Evolutionary conservation across 345 rosid species (phyloP), one percentile per base, ranked within the genome.

Genomic region (Melaleuca quinquenervia): DNA sequence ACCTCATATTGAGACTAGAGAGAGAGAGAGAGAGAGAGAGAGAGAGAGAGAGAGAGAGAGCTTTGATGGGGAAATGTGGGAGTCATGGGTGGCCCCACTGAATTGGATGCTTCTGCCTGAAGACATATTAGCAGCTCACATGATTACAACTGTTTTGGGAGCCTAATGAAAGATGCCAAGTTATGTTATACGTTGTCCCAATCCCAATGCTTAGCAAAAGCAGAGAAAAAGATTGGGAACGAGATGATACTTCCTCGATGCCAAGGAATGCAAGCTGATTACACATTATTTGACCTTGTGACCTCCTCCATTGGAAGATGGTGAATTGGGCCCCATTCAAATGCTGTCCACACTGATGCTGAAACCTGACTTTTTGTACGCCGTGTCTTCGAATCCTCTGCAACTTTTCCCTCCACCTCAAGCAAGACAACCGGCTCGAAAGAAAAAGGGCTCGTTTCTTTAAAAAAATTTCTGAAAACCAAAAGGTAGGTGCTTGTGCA

Each of bases 41-140:
- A 0, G 56, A 3, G 56, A 50, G 52, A 50, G 52, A 50, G 54
- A 18, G 22, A 18, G 54, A 58, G 32, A n/a, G 36, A 58, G 78
- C 44, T 16, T 32, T 64, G 44, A 64, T 70, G 24, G 18, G 78
- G 78, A 36, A 70, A 24, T 36, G 22, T 70, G 78, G 0, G 78
- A 70, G 24, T 36, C 80, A 36, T 36, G 78, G 12, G 0, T 14
- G 74, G 44, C 52, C 82, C 36, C 83, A 84, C 53, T 45, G 51
- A 50, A 83, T 8, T 75, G 82, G 84, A 88, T 88, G 89, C 89
- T 88, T 78, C 58, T 60, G 50, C 5, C 52, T 13, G 32, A 88
- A 85, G 86, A 74, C 82, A 88, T 50, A 55, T 18, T 18, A 44
- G 80, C 48, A 32, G 80, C 78, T 56, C 87, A 87, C 87, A 82